phyloP scores from a whole-genome alignment of 495 filamentous ascomycete species.

The Daldinia caldariorum region DNA sequence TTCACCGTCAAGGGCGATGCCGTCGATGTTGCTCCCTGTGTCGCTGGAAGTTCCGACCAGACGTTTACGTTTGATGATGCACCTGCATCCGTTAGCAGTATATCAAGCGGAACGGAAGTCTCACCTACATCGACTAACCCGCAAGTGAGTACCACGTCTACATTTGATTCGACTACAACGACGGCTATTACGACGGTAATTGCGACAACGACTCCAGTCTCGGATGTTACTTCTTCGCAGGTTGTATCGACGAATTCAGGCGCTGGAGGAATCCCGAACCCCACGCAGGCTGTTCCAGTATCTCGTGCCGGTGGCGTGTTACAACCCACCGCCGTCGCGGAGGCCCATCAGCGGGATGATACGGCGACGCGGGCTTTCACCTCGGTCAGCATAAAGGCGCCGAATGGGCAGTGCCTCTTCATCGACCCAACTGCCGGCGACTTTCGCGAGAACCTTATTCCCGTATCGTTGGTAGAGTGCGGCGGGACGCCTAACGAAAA shows the following conservation, averaged over 20 bases:
- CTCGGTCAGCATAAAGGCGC: slow-evolving; percentile 57
- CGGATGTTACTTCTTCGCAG: slow-evolving; percentile 18
- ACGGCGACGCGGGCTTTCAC: slow-evolving; percentile 60
- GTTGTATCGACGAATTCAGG: slow-evolving; percentile 1
- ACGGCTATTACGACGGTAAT: too few relatives aligned
- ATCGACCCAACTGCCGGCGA: slow-evolving; percentile 64
- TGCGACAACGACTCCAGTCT: slow-evolving; percentile 17
- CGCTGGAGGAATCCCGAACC: slow-evolving; percentile 51
- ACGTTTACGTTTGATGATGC: slow-evolving; percentile 58
- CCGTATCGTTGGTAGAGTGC: slow-evolving; percentile 58
- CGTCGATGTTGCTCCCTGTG: slow-evolving; percentile 57
- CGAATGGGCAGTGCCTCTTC: slow-evolving; percentile 62
- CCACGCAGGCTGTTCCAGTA: slow-evolving; percentile 60
- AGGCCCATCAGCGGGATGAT: slow-evolving; percentile 57
- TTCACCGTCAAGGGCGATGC: slow-evolving; percentile 57
- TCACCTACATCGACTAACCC: slow-evolving; percentile 5
- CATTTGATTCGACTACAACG: slow-evolving; percentile 7
- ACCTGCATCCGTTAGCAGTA: slow-evolving; percentile 19
- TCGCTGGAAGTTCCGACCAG: slow-evolving; percentile 54
- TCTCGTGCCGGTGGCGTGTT: slow-evolving; percentile 60
- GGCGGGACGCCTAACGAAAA: slow-evolving; percentile 60
- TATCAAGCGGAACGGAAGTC: slow-evolving; percentile 6
- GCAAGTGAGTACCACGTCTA: slow-evolving; percentile 13
- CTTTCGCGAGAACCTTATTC: slow-evolving; percentile 65
- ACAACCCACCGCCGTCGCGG: slow-evolving; percentile 59